A percentile compares a stretch with the other conserved stretches of the same genome.
Conservation (phyloP, 1,284 basidiomycete genomes). For the Malassezia japonica region DNA sequence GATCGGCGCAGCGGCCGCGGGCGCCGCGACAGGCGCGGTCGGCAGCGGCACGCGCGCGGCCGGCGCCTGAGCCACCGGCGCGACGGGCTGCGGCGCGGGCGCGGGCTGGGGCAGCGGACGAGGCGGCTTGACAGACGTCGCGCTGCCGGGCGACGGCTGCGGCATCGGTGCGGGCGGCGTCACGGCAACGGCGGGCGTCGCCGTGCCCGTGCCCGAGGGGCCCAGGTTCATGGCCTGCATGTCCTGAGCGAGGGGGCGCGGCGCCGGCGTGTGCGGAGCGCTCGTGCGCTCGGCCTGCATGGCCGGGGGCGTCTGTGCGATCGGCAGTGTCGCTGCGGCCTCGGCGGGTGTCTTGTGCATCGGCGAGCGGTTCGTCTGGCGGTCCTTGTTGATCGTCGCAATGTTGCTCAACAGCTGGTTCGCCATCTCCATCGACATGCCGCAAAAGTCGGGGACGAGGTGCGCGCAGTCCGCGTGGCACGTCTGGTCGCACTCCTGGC, state of each 20-base stretch:
- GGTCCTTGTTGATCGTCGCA: conserved; percentile 57
- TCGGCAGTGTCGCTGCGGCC: background rate
- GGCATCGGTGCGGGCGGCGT: conserved; percentile 1
- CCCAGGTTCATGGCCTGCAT: conserved; percentile 3
- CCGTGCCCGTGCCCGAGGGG: background rate
- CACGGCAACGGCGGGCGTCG: background rate
- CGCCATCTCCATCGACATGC: conserved; percentile 99
- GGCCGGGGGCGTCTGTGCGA: background rate
- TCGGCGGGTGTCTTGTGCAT: conserved; percentile 31
- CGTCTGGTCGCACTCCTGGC: conserved; percentile 89
- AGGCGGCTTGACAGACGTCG: too few species aligned
- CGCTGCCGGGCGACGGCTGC: background rate
- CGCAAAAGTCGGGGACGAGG: conserved; percentile 96
- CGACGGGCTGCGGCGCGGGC: background rate
- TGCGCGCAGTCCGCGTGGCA: conserved; percentile 97
- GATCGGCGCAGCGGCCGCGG: background rate
- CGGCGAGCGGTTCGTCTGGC: conserved; percentile 16
- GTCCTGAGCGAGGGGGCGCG: conserved; percentile 3
- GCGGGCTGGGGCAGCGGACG: background rate
- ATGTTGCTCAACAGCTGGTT: conserved; percentile 84
- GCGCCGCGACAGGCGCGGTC: conserved; percentile 3
- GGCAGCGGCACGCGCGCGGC: conserved; percentile 4
- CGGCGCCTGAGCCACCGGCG: background rate
- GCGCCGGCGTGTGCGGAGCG: background rate
- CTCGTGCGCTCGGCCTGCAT: background rate